Conservation (phyloP, 1,284 basidiomycete species). For the Kwoniella shivajii region DNA sequence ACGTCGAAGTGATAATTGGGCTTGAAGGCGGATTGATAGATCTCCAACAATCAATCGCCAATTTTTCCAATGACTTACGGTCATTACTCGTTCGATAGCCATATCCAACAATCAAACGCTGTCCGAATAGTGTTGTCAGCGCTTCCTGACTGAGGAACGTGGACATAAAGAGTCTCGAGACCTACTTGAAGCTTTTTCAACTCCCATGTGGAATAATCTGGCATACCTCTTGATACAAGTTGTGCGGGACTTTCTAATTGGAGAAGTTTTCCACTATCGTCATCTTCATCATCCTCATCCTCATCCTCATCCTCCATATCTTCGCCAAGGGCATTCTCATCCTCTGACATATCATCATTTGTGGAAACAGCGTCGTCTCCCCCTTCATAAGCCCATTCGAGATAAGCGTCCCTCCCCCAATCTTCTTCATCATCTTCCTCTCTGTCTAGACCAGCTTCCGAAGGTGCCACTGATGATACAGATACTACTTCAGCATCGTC, state of each 20-base stretch:
- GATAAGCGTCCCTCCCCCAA: conserved; percentile 30
- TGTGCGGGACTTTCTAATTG: conserved; percentile 18
- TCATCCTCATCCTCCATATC: not conserved
- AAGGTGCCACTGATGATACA: conserved; percentile 28
- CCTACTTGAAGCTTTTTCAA: conserved; percentile 43
- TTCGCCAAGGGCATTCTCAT: not conserved
- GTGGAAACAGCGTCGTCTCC: not conserved
- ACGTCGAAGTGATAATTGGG: too few species aligned
- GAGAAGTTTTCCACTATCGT: not conserved
- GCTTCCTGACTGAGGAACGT: not conserved
- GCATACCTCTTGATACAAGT: conserved; percentile 37
- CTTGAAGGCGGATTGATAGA: conserved; percentile 39
- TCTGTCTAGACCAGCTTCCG: conserved; percentile 32
- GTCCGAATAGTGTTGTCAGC: not conserved
- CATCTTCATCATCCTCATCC: not conserved
- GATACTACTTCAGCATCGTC: conserved; percentile 9
- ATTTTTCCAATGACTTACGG: conserved; percentile 26
- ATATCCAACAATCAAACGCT: not conserved
- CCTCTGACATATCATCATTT: not conserved
- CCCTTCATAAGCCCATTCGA: conserved; percentile 18
- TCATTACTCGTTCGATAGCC: not conserved
- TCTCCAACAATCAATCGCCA: conserved; percentile 46
- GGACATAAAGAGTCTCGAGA: not conserved
- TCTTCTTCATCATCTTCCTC: conserved; percentile 16
- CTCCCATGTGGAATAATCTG: conserved; percentile 44